A percentile compares a stretch with the other conserved stretches of the same genome.
phyloP scores from a whole-genome alignment of 805 yeast genomes.

The Hanseniaspora vineae region DNA sequence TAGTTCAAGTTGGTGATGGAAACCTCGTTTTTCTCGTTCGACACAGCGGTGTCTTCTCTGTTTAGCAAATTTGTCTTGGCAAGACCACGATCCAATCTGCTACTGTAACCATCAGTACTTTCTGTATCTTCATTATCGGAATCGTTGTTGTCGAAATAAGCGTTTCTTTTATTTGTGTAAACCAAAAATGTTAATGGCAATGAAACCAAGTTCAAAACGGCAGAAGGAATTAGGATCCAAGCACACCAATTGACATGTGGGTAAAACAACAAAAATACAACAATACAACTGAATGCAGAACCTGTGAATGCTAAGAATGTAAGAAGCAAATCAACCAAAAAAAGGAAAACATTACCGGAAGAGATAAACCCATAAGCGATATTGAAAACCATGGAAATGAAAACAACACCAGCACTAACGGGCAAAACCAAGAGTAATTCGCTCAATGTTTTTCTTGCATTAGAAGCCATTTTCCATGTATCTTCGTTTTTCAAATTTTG shows the following conservation, averaged over 20 bases:
- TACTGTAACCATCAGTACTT: neutral
- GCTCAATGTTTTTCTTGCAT: conserved; percentile 38
- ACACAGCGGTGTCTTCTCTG: conserved; percentile 1
- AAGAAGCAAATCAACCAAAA: conserved; percentile 30
- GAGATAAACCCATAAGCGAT: conserved; percentile 7
- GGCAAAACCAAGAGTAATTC: conserved; percentile 49
- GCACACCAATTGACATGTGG: conserved; percentile 62
- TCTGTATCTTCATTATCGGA: conserved; percentile 3
- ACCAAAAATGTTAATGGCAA: conserved; percentile 34
- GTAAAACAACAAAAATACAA: conserved; percentile 42
- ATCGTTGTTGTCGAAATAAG: conserved; percentile 1
- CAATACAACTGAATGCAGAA: conserved; percentile 41
- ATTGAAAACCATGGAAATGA: conserved; percentile 30
- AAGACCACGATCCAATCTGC: neutral
- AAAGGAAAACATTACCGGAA: neutral
- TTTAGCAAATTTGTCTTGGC: neutral
- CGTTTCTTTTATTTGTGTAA: conserved; percentile 2
- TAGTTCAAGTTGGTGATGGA: neutral
- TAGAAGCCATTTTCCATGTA: conserved; percentile 33
- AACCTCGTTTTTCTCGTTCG: neutral
- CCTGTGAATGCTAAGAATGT: conserved; percentile 38
- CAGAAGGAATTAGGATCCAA: conserved; percentile 60
- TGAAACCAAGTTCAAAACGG: conserved; percentile 40
- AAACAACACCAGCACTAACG: conserved; percentile 50
- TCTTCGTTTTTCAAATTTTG: conserved; percentile 16